Percentiles rank a stretch among this genome's conserved stretches.
Evolutionary conservation across 352 stramenopile genomes (phyloP).

Genomic region (Phytophthora megakarya): DNA sequence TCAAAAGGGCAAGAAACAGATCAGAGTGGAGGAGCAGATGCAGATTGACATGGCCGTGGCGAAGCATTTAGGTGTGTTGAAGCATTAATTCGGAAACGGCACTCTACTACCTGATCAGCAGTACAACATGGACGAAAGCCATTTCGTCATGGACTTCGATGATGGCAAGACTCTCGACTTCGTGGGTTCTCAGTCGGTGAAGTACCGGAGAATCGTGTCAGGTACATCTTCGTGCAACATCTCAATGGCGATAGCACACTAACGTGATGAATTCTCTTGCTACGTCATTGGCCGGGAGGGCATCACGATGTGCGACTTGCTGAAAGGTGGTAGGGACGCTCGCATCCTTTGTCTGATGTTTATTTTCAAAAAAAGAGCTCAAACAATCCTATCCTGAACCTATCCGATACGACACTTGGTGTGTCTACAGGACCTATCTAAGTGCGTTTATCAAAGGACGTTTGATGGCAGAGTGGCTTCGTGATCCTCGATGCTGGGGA

Average conservation of each 20-base stretch:
- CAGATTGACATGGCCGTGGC: slow-evolving; percentile 2
- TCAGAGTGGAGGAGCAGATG: slow-evolving; percentile 18
- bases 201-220: slow-evolving; percentile 22
- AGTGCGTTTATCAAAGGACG: neutral
- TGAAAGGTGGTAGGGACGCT: slow-evolving; percentile 9
- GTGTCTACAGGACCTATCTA: slow-evolving; percentile 12
- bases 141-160: slow-evolving; percentile 34
- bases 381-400: slow-evolving; percentile 13
- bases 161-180: slow-evolving; percentile 25
- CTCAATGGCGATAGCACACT: too few relatives aligned
- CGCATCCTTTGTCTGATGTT: slow-evolving; percentile 12
- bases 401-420: neutral
- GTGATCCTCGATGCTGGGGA: slow-evolving; percentile 1
- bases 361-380: slow-evolving; percentile 22
- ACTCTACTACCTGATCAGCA: neutral
- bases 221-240: too few relatives aligned
- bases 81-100: slow-evolving; percentile 15
- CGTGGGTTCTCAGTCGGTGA: slow-evolving; percentile 6
- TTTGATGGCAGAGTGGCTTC: slow-evolving; percentile 1
- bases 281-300: slow-evolving; percentile 7
- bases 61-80: neutral
- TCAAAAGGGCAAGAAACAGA: slow-evolving; percentile 23
- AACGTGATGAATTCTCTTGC: too few relatives aligned
- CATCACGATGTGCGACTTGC: slow-evolving; percentile 19
- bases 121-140: slow-evolving; percentile 27